Conservation (phyloP, 495 filamentous ascomycete genomes). For the Corynascus novoguineensis region DNA sequence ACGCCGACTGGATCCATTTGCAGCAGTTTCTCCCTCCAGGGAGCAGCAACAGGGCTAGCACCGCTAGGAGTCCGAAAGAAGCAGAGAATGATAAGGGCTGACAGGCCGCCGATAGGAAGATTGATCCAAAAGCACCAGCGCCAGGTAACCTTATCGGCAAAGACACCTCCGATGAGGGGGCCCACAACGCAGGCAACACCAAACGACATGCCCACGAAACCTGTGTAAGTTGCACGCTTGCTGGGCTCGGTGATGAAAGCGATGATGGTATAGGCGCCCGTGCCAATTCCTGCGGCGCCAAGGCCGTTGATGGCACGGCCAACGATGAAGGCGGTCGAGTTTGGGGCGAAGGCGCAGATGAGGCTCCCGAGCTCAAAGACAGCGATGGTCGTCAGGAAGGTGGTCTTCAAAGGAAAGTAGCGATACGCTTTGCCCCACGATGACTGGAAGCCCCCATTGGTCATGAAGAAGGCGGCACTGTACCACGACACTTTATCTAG, state of each 20-base stretch:
- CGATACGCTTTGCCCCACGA: conserved; percentile 37
- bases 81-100: conserved; percentile 52
- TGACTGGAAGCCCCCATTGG: conserved; percentile 31
- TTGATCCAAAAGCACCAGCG: conserved; percentile 60
- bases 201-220: conserved; percentile 42
- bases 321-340: conserved; percentile 48
- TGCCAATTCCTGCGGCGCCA: conserved; percentile 41
- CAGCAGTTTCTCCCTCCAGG: conserved; percentile 31
- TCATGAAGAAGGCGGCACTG: conserved; percentile 39
- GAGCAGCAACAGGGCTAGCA: conserved; percentile 1
- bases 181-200: conserved; percentile 40
- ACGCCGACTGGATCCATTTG: conserved; percentile 65
- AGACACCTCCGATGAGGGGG: conserved; percentile 28
- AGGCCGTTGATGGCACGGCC: conserved; percentile 53
- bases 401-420: conserved; percentile 38
- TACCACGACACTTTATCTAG: conserved; percentile 48
- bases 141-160: conserved; percentile 19
- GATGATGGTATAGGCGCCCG: conserved; percentile 40
- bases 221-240: conserved; percentile 44
- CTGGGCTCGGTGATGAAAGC: conserved; percentile 38
- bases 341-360: conserved; percentile 52
- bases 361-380: conserved; percentile 51
- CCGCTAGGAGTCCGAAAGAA: conserved; percentile 30
- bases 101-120: conserved; percentile 59
- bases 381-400: conserved; percentile 37